phyloP scores from a whole-genome alignment of 148 eudicot genomes.

The Rhododendron molle region DNA sequence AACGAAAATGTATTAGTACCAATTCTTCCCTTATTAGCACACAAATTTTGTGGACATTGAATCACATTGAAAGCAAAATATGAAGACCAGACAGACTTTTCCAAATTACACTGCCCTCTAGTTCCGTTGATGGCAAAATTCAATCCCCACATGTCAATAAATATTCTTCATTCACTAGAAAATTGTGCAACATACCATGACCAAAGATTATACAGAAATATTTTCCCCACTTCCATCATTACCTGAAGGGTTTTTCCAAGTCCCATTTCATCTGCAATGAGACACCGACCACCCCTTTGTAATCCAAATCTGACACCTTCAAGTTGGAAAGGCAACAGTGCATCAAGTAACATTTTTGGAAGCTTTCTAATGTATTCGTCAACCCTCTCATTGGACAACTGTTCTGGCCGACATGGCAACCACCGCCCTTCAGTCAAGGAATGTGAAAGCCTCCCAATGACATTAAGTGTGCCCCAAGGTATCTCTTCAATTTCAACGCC shows the following conservation, averaged over 20 bases:
- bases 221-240: not conserved
- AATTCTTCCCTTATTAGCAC: not conserved
- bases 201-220: not conserved
- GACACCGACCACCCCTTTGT: slow-evolving; percentile 93
- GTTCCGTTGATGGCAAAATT: not conserved
- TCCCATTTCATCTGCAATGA: slow-evolving; percentile 99
- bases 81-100: not conserved
- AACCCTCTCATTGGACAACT: slow-evolving; percentile 76
- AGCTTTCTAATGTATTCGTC: slow-evolving; percentile 63
- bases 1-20: slow-evolving; percentile 1
- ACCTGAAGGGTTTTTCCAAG: slow-evolving; percentile 99
- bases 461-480: slow-evolving; percentile 91
- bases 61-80: not conserved
- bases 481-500: slow-evolving; percentile 73
- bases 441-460: slow-evolving; percentile 56
- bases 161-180: not conserved
- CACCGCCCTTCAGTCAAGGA: slow-evolving; percentile 54
- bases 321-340: slow-evolving; percentile 77
- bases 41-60: not conserved
- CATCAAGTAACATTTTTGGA: slow-evolving; percentile 51
- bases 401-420: slow-evolving; percentile 94
- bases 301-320: slow-evolving; percentile 84
- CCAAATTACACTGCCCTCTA: not conserved
- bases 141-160: not conserved
- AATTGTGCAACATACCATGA: not conserved